Evolutionary conservation across 2,329 filamentous ascomycete species (phyloP), one percentile per base, ranked within the genome.

Genomic region (Colletotrichum acutatum): DNA sequence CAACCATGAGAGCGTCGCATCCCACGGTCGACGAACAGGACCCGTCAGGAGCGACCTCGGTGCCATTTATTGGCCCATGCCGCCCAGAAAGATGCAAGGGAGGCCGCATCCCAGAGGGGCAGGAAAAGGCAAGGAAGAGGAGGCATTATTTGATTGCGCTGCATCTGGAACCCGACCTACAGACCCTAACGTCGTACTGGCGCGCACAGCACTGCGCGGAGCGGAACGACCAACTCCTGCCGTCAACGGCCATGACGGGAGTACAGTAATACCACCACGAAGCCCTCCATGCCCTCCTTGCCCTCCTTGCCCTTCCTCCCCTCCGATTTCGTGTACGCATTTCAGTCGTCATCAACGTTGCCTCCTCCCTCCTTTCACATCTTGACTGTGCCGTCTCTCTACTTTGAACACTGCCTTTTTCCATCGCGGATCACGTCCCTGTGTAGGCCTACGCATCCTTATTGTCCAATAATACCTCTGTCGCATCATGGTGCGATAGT

Each of bases 321-420:
- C 46, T 64, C 32, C 53, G 42, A 72, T 69, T 65, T 59, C 57
- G 28, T 69, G 57, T 74, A 65, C 63, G 56, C 69, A 74, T 22
- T 56, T 59, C 26, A 46, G 59, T 68, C 68, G 71, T 68, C 71
- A 72, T 74, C 71, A 60, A 63, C 62, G 71, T 63, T 68, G 68
- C 63, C 68, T 68, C 58, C 42, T 63, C 57, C 24, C 32, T 34
- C 9, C 32, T 34, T 37, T 9, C 58, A 34, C 34, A 32, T 52
- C 59, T 69, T 28, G 46, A 53, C 67, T 52, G 22, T 42, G 28
- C 26, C 28, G 26, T 24, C 61, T 22, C 30, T 46, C 66, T 49
- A 24, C 56, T 32, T 49, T 66, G 49, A n/a, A 26, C 28, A 8
- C 30, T 19, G 19, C 42, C 42, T 49, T 42, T 14, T 28, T 65